phyloP scores from a whole-genome alignment of 129 eudicot species.

The Pseudognaphalium luteoalbum region DNA sequence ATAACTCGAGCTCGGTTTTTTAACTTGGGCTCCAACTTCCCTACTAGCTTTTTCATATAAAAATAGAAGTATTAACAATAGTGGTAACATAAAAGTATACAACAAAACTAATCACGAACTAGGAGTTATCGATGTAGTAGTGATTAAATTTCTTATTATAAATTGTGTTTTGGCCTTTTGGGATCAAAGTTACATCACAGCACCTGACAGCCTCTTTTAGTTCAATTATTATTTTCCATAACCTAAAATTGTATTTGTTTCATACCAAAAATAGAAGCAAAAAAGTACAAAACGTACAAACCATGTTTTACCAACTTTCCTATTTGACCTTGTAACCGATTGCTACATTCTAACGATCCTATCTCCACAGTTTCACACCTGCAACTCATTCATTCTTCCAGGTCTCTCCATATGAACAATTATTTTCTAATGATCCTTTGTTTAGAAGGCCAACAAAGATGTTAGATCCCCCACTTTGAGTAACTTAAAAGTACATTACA shows the following conservation, averaged over 20 bases:
- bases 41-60: background rate
- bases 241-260: background rate
- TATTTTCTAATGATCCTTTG: constrained; percentile 25
- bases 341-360: constrained; percentile 23
- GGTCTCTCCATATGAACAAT: constrained; percentile 21
- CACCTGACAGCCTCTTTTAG: background rate
- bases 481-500: constrained; percentile 52
- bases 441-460: constrained; percentile 55
- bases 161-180: too few relatives aligned
- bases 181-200: too few relatives aligned
- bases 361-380: constrained; percentile 28
- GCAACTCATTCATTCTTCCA: constrained; percentile 17
- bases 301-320: constrained; percentile 28
- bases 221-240: background rate
- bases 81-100: background rate
- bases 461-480: constrained; percentile 37
- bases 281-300: constrained; percentile 38
- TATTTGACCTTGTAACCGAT: constrained; percentile 22
- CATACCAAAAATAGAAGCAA: background rate
- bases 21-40: background rate
- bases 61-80: background rate
- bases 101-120: too few relatives aligned
- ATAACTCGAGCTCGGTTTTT: too few relatives aligned
- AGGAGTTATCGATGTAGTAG: too few relatives aligned
- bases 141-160: too few relatives aligned